Evolutionary conservation across 768 basidiomycete species (phyloP).

Genomic region (Kwoniella pini): DNA sequence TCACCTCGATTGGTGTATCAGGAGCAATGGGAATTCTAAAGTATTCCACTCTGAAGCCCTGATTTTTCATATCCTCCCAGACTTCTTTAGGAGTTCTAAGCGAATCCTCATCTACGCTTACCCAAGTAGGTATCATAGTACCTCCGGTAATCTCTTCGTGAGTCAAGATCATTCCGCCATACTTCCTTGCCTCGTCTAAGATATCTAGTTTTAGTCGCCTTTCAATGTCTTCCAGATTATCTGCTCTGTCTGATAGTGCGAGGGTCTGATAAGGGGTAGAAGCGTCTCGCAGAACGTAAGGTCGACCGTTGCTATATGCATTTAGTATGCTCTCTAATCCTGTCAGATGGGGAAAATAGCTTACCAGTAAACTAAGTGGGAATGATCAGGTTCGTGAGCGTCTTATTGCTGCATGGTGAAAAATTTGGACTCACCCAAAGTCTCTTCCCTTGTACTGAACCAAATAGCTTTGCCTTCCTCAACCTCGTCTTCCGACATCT

Average conservation of each 20-base stretch:
- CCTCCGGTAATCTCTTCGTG: constrained; percentile 84
- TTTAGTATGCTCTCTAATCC: not conserved
- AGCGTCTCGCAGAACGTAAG: constrained; percentile 88
- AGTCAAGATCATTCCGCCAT: constrained; percentile 84
- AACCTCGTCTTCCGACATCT: constrained; percentile 3
- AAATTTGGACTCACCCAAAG: constrained; percentile 66
- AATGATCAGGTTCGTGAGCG: too few relatives aligned
- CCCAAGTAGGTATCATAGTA: constrained; percentile 89
- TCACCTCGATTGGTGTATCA: constrained; percentile 82
- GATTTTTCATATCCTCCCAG: constrained; percentile 71
- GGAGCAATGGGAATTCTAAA: constrained; percentile 95
- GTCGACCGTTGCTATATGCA: constrained; percentile 58
- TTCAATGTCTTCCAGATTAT: constrained; percentile 89
- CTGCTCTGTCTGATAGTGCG: constrained; percentile 83
- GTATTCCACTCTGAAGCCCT: constrained; percentile 96
- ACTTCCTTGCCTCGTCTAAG: constrained; percentile 76
- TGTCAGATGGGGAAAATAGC: constrained; percentile 55
- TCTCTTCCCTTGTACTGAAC: constrained; percentile 97
- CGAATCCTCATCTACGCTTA: constrained; percentile 75
- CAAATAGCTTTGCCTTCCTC: constrained; percentile 61
- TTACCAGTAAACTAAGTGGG: constrained; percentile 58
- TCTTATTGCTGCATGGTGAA: not conserved
- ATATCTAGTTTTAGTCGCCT: constrained; percentile 86
- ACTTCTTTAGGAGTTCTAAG: constrained; percentile 87
- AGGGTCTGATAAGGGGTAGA: constrained; percentile 77